Evolutionary conservation across 192 early-diverging fungal genomes (phyloP).

Genomic region (Coemansia sp.): DNA sequence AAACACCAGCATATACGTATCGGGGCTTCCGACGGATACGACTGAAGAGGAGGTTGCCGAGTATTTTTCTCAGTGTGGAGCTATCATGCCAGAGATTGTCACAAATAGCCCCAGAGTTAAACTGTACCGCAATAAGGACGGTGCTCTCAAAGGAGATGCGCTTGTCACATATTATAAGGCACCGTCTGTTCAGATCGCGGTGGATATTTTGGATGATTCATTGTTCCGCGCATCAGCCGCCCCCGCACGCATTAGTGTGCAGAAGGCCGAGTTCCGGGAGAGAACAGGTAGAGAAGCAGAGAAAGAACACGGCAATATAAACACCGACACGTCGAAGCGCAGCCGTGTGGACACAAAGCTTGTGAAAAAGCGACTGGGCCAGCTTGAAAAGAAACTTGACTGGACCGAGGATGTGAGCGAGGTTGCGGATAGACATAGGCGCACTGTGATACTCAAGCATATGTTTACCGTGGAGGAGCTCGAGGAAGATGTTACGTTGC

Average conservation of each 20-base stretch:
- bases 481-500: conserved; percentile 80
- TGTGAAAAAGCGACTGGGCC: conserved; percentile 65
- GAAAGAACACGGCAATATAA: conserved; percentile 44
- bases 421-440: conserved; percentile 72
- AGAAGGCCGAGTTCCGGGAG: conserved; percentile 79
- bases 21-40: conserved; percentile 77
- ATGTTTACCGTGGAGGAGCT: conserved; percentile 93
- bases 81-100: conserved; percentile 44
- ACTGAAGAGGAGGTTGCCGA: conserved; percentile 75
- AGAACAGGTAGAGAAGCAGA: conserved; percentile 67
- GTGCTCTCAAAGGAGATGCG: conserved; percentile 83
- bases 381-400: conserved; percentile 85
- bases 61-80: conserved; percentile 51
- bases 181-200: conserved; percentile 83
- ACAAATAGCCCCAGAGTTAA: conserved; percentile 82
- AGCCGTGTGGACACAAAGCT: conserved; percentile 59
- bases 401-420: conserved; percentile 82
- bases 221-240: conserved; percentile 73
- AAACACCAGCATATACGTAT: conserved; percentile 84
- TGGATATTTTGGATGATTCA: conserved; percentile 84
- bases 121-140: conserved; percentile 75
- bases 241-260: conserved; percentile 66
- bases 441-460: conserved; percentile 89
- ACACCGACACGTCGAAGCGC: conserved; percentile 22
- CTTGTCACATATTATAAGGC: conserved; percentile 89